Evolutionary conservation across 2,329 filamentous ascomycete species (phyloP).

Genomic region (Samsoniella hepiali): DNA sequence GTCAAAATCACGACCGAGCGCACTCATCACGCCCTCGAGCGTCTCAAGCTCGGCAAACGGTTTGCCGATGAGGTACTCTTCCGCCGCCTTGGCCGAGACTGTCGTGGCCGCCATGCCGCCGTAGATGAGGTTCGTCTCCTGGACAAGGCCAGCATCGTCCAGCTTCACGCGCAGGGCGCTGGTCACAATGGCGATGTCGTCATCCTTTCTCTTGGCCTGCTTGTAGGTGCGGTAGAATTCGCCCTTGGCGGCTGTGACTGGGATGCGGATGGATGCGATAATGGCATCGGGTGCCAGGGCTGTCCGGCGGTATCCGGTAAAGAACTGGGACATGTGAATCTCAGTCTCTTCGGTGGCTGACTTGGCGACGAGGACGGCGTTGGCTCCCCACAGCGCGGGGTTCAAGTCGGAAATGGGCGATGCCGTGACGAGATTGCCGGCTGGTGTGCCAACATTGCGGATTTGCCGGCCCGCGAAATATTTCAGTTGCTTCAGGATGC

Average conservation of each 20-base stretch:
- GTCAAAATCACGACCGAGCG: slow-evolving; percentile 85
- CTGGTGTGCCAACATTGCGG: slow-evolving; percentile 93
- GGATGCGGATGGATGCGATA: slow-evolving; percentile 84
- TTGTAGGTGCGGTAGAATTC: slow-evolving; percentile 92
- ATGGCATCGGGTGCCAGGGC: slow-evolving; percentile 78
- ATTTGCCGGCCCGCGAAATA: slow-evolving; percentile 97
- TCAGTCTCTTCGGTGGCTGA: slow-evolving; percentile 70
- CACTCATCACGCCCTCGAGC: slow-evolving; percentile 84
- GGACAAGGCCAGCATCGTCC: slow-evolving; percentile 65
- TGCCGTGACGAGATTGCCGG: slow-evolving; percentile 89
- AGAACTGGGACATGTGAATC: slow-evolving; percentile 90
- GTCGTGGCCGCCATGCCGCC: slow-evolving; percentile 95
- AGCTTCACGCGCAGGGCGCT: slow-evolving; percentile 75
- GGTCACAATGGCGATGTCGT: slow-evolving; percentile 97
- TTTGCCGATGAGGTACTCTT: slow-evolving; percentile 71
- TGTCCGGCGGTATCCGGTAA: slow-evolving; percentile 85
- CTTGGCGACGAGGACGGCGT: slow-evolving; percentile 77
- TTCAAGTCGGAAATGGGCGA: slow-evolving; percentile 97
- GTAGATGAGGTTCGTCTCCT: slow-evolving; percentile 77
- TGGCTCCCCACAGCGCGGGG: slow-evolving; percentile 85
- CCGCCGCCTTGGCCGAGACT: slow-evolving; percentile 77
- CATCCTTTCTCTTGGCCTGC: slow-evolving; percentile 94
- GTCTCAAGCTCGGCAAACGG: slow-evolving; percentile 77
- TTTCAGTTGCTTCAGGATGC: slow-evolving; percentile 87
- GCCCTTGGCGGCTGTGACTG: slow-evolving; percentile 67